Evolutionary conservation across 2,329 filamentous ascomycete genomes (phyloP), one percentile per base, ranked within the genome.

Genomic region (Clathrospora elynae): DNA sequence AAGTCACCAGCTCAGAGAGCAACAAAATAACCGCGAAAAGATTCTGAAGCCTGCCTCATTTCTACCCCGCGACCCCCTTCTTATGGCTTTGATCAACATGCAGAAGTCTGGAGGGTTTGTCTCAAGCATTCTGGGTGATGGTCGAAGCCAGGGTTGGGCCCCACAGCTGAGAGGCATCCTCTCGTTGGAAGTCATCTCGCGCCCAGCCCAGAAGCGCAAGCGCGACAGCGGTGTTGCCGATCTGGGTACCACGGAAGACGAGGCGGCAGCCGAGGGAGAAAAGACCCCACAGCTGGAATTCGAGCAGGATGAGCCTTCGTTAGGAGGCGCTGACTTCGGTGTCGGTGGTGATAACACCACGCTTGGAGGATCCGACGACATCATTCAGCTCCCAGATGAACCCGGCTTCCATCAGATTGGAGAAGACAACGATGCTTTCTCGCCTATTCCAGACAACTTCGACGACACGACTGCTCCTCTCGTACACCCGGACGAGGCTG

Each of bases 31-130:
- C 66, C 87, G 88, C 53, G 86, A 89, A 31, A 89, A 87, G 61
- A 97, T 97, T 49, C 78, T 96, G 43, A 91, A 87, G 71, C 82
- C 86, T 2, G 84, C 88, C 5, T 84, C 85, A 1, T 96, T 95
- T 71, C 77, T 99, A 30, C 90, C 92, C 2, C 84, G 88, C 25
- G 90, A 99, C 57, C 89, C 91, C 2, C 84, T 92, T 39, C 78
- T 97, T 10, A 79, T 97, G 19, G 88, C 90, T 22, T 76, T 99
- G 14, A 87, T 96, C 77, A 89, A 91, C 59, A 87, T 96, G 80
- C 93, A 96, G 70, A 90, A 87, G 73, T 90, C 82, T 39, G 92
- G 93, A 39, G 88, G 85, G 25, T 97, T 99, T 61, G 88, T 96
- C 12, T 88, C 86, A 3, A 91, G 83, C 59, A 85, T 96, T 51